Conservation (phyloP, 129 eudicot genomes). For the Artemisia tridentata region DNA sequence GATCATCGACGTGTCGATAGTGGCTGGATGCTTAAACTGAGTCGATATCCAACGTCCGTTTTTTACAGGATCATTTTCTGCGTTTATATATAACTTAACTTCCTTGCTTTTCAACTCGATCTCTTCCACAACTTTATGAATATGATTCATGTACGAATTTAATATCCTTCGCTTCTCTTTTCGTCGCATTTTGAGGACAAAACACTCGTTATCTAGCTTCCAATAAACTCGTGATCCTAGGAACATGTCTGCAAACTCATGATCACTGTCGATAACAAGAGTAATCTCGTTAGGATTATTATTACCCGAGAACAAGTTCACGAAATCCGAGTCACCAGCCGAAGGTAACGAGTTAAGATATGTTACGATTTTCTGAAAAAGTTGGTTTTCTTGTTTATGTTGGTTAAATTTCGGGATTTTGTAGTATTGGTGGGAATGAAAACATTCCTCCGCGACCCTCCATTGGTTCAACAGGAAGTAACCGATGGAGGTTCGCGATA, state of each 20-base stretch:
- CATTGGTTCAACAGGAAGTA: conserved; percentile 43
- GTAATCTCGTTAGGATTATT: conserved; percentile 54
- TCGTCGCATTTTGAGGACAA: conserved; percentile 59
- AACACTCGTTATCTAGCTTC: conserved; percentile 44
- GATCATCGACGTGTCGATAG: conserved; percentile 77
- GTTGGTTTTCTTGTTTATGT: conserved; percentile 74
- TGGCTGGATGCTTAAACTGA: conserved; percentile 81
- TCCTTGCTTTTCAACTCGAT: conserved; percentile 62
- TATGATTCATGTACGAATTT: conserved; percentile 72
- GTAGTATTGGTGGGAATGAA: conserved; percentile 69
- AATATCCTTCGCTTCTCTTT: conserved; percentile 68
- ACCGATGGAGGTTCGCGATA: conserved; percentile 45
- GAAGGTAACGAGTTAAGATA: conserved; percentile 68
- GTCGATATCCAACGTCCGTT: conserved; percentile 76
- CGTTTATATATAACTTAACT: conserved; percentile 54
- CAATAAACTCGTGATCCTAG: conserved; percentile 70
- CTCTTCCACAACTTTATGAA: conserved; percentile 58
- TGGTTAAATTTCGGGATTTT: conserved; percentile 81
- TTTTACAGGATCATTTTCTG: conserved; percentile 37
- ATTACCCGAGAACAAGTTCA: conserved; percentile 61
- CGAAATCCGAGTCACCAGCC: conserved; percentile 67
- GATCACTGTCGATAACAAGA: conserved; percentile 56
- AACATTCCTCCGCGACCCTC: conserved; percentile 47
- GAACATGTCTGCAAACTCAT: conserved; percentile 47
- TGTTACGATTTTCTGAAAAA: conserved; percentile 43